A percentile compares a stretch with the other conserved stretches of the same genome.
Conservation (phyloP, 2,329 filamentous ascomycete genomes). For the Stagonosporopsis cucurbitacearum region DNA sequence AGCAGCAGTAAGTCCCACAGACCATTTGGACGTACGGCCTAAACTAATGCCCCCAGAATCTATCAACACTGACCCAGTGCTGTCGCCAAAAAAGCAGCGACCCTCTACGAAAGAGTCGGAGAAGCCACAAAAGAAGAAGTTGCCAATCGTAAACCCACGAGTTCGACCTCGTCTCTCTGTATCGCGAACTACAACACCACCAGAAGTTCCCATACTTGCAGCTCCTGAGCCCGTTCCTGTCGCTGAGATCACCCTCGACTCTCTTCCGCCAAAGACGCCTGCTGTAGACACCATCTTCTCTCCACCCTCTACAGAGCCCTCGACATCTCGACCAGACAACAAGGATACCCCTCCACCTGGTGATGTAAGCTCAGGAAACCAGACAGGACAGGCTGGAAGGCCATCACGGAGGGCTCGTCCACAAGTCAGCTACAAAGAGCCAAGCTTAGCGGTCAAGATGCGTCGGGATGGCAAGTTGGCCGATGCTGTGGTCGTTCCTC, state of each 20-base stretch:
- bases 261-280: conserved; percentile 50
- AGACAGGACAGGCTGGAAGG: conserved; percentile 42
- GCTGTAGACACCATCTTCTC: conserved; percentile 51
- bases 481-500: conserved; percentile 50
- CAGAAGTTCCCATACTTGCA: conserved; percentile 29
- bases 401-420: conserved; percentile 55
- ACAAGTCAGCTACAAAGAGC: conserved; percentile 58
- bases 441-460: conserved; percentile 58
- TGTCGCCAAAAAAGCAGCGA: conserved; percentile 52
- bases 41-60: conserved; percentile 51
- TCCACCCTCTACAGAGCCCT: conserved; percentile 53
- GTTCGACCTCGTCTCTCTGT: conserved; percentile 34
- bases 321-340: conserved; percentile 44
- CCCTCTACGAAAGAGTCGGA: conserved; percentile 33
- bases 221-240: conserved; percentile 32
- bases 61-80: conserved; percentile 55
- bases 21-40: conserved; percentile 16
- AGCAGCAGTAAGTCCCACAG: conserved; percentile 49
- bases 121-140: conserved; percentile 39
- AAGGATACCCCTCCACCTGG: conserved; percentile 54
- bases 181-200: conserved; percentile 29
- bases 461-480: conserved; percentile 55
- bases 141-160: conserved; percentile 29
- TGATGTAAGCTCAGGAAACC: conserved; percentile 47
- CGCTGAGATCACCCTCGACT: conserved; percentile 43